Evolutionary conservation across 345 rosid genomes (phyloP).

Genomic region (Moricandia moricandioides): DNA sequence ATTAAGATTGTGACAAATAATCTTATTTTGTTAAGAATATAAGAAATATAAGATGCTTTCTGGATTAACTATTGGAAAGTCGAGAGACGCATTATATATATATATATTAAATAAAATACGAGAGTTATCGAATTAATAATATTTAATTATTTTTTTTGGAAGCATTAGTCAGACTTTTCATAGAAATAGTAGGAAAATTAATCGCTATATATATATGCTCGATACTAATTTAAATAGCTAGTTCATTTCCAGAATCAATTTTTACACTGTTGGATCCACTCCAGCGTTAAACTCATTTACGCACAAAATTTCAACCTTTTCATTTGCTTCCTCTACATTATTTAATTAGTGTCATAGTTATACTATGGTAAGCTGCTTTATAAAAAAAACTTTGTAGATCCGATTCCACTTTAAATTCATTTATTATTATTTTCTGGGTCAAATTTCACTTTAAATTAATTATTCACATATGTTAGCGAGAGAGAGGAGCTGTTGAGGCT

Average conservation of each 20-base stretch:
- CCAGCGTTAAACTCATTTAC: neutral
- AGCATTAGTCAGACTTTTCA: neutral
- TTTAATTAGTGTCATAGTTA: slow-evolving; percentile 2
- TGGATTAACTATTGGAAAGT: slow-evolving; percentile 20
- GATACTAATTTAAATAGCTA: neutral
- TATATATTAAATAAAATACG: neutral
- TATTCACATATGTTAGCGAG: slow-evolving; percentile 35
- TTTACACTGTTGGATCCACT: neutral
- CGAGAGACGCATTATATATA: no score
- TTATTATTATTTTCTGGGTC: no score
- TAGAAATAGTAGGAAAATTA: no score
- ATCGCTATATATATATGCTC: neutral
- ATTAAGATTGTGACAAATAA: slow-evolving; percentile 36
- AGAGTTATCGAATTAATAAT: neutral
- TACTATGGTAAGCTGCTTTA: neutral
- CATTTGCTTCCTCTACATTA: neutral
- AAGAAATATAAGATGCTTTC: slow-evolving; percentile 14
- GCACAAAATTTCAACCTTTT: slow-evolving; percentile 15
- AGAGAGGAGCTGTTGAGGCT: slow-evolving; percentile 55
- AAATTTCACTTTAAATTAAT: neutral
- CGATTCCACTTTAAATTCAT: neutral
- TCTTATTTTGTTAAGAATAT: slow-evolving; percentile 12
- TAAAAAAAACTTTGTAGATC: neutral
- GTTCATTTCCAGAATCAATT: neutral
- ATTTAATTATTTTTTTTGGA: neutral